Base-by-base conservation (phyloP, 805 yeast genomes). In the Lachancea fermentati region DNA sequence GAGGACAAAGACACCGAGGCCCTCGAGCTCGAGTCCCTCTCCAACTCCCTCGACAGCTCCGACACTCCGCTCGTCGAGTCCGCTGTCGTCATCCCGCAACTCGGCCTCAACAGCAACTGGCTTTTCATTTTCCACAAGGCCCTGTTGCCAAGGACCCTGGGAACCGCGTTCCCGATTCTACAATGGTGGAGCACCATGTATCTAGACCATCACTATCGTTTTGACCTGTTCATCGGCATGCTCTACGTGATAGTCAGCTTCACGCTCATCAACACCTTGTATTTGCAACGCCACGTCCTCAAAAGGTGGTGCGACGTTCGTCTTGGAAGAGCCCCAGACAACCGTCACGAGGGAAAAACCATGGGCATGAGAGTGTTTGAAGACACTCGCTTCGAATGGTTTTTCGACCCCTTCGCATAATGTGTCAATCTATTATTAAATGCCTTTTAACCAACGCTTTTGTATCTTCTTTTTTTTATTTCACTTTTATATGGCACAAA, bases 171-270 rank as follows among this genome's bases (percentile, higher is more conserved):
- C 57, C 74, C 80, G 5, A 43, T 66, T 2, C 53, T 76, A 25
- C 86, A 80, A 54, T 79, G 86, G 83, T 81, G 86, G 85, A 76
- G 85, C 17, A 78, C 85, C 2, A 76, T 81, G 63, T 81, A 81
- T 51, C 58, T 81, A 43, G 86, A 80, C 54, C 87, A 80, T 58
- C 88, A 81, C 57, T 81, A 80, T 72, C 67, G 85, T 44, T 58
- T 79, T 26, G 87, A 81, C 54, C 60, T 80, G 38, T 58, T 79
- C 29, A 65, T 66, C 12, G 86, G 86, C 6, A 57, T 75, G 53
- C 24, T 65, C 3, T 81, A 81, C 60, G 71, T 84, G 0, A 44
- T 76, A 4, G 24, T 59, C 9, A 51, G 67, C 18, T 78, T 72
- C 56, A 52, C 67, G 2, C 9, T 73, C 2, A 63, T 75, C 39